Evolutionary conservation across 805 yeast species (phyloP).

Genomic region (Yamadazyma paraphyllophila): DNA sequence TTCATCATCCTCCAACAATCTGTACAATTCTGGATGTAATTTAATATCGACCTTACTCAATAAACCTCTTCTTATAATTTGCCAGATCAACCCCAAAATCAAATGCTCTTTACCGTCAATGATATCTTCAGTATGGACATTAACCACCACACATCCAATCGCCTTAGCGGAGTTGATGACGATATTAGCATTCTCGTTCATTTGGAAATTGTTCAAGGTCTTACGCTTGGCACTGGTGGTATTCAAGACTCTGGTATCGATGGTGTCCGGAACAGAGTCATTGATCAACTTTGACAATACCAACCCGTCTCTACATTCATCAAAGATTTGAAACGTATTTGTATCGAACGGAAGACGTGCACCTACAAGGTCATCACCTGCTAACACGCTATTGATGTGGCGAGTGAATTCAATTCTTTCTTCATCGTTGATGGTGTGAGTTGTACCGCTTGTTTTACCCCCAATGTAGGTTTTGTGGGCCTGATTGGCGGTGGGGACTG

Average conservation of each 20-base stretch:
- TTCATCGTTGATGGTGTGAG: slow-evolving; percentile 96
- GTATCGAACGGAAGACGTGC: slow-evolving; percentile 85
- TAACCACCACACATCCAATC: slow-evolving; percentile 96
- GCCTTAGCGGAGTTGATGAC: slow-evolving; percentile 98
- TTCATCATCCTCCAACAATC: slow-evolving; percentile 93
- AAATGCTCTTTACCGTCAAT: slow-evolving; percentile 93
- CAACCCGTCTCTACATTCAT: slow-evolving; percentile 94
- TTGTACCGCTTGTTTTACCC: slow-evolving; percentile 86
- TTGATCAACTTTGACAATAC: slow-evolving; percentile 90
- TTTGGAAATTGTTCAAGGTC: slow-evolving; percentile 85
- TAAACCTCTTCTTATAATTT: slow-evolving; percentile 93
- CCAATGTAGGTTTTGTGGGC: slow-evolving; percentile 68
- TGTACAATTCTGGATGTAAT: slow-evolving; percentile 92
- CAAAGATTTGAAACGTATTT: slow-evolving; percentile 92
- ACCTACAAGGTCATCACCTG: slow-evolving; percentile 86
- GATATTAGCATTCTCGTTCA: slow-evolving; percentile 95
- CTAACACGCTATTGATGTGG: slow-evolving; percentile 87
- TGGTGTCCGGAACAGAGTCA: slow-evolving; percentile 97
- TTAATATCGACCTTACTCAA: slow-evolving; percentile 94
- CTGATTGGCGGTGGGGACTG: slow-evolving; percentile 48
- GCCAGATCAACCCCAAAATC: slow-evolving; percentile 92
- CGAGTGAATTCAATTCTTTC: slow-evolving; percentile 94
- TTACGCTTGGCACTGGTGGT: slow-evolving; percentile 74
- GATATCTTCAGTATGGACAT: slow-evolving; percentile 94
- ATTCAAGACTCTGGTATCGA: slow-evolving; percentile 95